Conservation (phyloP, 139 green algal species). For the Chlorella sp. region DNA sequence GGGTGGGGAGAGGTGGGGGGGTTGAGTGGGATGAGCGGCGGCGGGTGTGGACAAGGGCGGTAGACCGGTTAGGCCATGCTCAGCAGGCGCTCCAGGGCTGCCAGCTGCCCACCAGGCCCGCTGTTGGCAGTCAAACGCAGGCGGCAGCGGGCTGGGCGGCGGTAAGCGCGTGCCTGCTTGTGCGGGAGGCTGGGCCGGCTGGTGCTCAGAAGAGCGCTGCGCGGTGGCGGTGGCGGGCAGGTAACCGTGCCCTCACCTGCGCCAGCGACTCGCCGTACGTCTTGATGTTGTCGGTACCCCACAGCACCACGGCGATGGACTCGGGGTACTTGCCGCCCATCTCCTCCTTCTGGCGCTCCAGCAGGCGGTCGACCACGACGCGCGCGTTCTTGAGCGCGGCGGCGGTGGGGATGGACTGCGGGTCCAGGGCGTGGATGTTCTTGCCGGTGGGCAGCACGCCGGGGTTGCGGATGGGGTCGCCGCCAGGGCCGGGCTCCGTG, state of each 20-base stretch:
- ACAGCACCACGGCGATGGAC: constrained; percentile 98
- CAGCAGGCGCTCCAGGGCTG: too few species aligned
- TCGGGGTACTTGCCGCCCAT: constrained; percentile 96
- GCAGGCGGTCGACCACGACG: constrained; percentile 92
- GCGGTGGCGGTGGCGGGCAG: too few species aligned
- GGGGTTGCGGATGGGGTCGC: constrained; percentile 99
- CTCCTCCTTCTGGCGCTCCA: constrained; percentile 91
- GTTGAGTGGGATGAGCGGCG: too few species aligned
- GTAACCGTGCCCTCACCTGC: constrained; percentile 68
- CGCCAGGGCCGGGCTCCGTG: constrained; percentile 94
- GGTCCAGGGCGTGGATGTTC: constrained; percentile 99
- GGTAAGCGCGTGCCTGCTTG: too few species aligned
- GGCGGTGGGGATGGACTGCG: constrained; percentile 94
- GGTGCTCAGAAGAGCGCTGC: too few species aligned
- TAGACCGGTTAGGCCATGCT: too few species aligned
- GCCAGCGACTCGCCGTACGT: constrained; percentile 98
- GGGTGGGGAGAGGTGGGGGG: too few species aligned
- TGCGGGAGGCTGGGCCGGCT: too few species aligned
- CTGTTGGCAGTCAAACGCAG: too few species aligned
- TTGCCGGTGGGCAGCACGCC: constrained; percentile 98
- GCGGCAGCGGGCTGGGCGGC: too few species aligned
- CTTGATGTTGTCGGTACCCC: constrained; percentile 99
- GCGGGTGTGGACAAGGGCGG: too few species aligned
- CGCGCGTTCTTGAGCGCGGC: constrained; percentile 88
- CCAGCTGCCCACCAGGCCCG: too few species aligned